Conservation (phyloP, 768 basidiomycete genomes). For the Phylloporus sp. region DNA sequence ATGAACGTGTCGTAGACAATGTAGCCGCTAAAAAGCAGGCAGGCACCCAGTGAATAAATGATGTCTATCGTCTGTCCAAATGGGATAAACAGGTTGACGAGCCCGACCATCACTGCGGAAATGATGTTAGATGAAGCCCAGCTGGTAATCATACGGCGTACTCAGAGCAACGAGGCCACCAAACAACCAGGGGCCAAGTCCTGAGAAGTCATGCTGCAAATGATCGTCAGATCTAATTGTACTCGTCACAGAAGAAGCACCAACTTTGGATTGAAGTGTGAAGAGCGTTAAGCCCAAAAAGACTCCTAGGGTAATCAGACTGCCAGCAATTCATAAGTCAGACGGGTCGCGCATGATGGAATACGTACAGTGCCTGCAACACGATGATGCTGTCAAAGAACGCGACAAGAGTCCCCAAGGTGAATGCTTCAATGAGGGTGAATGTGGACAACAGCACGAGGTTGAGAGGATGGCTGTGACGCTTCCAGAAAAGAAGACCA, state of each 20-base stretch:
- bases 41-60: conserved; percentile 71
- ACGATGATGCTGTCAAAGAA: conserved; percentile 72
- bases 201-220: conserved; percentile 85
- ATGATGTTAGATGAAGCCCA: background rate
- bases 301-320: conserved; percentile 85
- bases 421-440: conserved; percentile 87
- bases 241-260: conserved; percentile 9
- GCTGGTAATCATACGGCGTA: conserved; percentile 32
- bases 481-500: conserved; percentile 84
- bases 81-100: conserved; percentile 84
- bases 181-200: conserved; percentile 88
- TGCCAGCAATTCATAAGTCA: conserved; percentile 25
- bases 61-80: conserved; percentile 81
- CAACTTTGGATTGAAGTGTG: conserved; percentile 89
- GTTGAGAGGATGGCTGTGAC: conserved; percentile 87
- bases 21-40: conserved; percentile 85
- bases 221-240: background rate
- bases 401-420: conserved; percentile 80
- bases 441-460: conserved; percentile 81
- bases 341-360: background rate
- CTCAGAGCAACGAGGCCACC: conserved; percentile 76
- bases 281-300: conserved; percentile 93
- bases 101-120: conserved; percentile 64
- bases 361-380: conserved; percentile 76
- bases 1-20: conserved; percentile 87